Percentiles rank a stretch among this genome's conserved stretches.
phyloP scores from a whole-genome alignment of 257 asterid genomes.

The Fraxinus excelsior region DNA sequence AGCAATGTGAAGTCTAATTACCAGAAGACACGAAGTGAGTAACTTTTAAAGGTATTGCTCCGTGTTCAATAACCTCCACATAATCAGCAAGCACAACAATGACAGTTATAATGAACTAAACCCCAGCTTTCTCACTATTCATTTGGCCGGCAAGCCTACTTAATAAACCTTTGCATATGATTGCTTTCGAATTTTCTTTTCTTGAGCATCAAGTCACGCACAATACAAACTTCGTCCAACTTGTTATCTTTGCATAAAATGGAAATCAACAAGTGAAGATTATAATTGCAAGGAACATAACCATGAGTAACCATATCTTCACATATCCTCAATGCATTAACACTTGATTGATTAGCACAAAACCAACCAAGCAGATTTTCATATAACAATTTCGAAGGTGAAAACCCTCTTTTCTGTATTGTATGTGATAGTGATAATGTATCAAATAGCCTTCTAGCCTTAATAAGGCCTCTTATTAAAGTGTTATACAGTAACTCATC shows the following conservation, averaged over 20 bases:
- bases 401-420: slow-evolving; percentile 59
- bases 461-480: slow-evolving; percentile 53
- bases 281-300: slow-evolving; percentile 47
- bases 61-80: not conserved
- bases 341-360: slow-evolving; percentile 37
- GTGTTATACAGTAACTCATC: slow-evolving; percentile 49
- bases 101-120: not conserved
- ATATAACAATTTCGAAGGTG: slow-evolving; percentile 50
- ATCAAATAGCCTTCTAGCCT: slow-evolving; percentile 45
- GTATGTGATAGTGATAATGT: slow-evolving; percentile 46
- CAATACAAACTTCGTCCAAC: slow-evolving; percentile 29
- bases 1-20: not conserved
- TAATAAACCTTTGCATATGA: not conserved
- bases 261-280: slow-evolving; percentile 36
- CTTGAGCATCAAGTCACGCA: slow-evolving; percentile 25
- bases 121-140: not conserved
- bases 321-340: slow-evolving; percentile 46
- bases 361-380: slow-evolving; percentile 47
- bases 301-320: slow-evolving; percentile 54
- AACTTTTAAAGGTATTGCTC: not conserved
- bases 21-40: not conserved
- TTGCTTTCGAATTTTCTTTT: slow-evolving; percentile 21
- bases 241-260: slow-evolving; percentile 37
- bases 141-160: not conserved
- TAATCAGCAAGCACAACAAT: not conserved